Conservation (phyloP, 192 early-diverging fungal species). For the Anaeromyces robustus region DNA sequence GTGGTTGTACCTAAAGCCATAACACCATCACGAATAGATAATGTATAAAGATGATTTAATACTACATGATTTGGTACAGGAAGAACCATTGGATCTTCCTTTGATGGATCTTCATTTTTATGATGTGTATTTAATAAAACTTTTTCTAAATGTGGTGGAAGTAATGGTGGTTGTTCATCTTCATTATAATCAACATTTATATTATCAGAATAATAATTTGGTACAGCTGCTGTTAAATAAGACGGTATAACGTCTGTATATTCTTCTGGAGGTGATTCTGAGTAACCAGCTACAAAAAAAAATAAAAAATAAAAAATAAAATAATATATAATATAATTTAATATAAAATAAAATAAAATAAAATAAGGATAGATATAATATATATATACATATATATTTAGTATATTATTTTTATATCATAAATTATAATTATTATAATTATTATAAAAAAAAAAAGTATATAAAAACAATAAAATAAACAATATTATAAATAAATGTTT, state of each 20-base stretch:
- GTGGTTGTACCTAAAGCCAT: conserved; percentile 84
- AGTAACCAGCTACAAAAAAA: neutral
- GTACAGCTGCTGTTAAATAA: conserved; percentile 8
- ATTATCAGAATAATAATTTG: conserved; percentile 3
- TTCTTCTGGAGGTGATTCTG: conserved; percentile 44
- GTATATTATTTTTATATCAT: too few relatives aligned
- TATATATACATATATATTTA: too few relatives aligned
- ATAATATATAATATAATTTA: too few relatives aligned
- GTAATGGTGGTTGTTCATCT: conserved; percentile 52
- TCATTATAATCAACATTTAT: conserved; percentile 5
- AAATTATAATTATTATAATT: too few relatives aligned
- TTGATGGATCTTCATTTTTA: conserved; percentile 23
- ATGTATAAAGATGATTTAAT: conserved; percentile 91
- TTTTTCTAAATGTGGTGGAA: conserved; percentile 86
- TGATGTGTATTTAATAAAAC: conserved; percentile 60
- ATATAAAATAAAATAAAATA: too few relatives aligned
- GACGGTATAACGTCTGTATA: conserved; percentile 44
- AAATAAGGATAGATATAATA: too few relatives aligned
- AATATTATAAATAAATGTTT: too few relatives aligned
- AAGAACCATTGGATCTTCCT: conserved; percentile 65
- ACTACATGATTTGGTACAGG: conserved; percentile 85
- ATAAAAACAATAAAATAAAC: too few relatives aligned
- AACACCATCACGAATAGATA: conserved; percentile 85
- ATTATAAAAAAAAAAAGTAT: too few relatives aligned
- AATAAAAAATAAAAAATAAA: neutral